phyloP scores from a whole-genome alignment of 2,329 filamentous ascomycete genomes.

The Chaetomiaceae sp. region DNA sequence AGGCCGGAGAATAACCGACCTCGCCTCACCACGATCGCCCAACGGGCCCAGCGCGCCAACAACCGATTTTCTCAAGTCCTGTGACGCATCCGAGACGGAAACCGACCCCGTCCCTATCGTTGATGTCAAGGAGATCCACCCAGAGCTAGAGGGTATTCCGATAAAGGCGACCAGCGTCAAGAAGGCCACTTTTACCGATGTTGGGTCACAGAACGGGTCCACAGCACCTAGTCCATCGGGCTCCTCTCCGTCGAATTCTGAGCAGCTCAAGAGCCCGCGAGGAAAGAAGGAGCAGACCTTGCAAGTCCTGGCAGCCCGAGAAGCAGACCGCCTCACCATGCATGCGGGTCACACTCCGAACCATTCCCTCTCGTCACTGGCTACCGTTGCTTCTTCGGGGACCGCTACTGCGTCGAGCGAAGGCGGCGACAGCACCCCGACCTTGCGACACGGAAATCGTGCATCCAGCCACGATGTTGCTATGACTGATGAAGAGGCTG shows the following conservation, averaged over 20 bases:
- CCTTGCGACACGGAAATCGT: slow-evolving; percentile 23
- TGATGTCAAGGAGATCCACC: slow-evolving; percentile 54
- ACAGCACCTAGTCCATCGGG: slow-evolving; percentile 28
- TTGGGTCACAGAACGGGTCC: slow-evolving; percentile 27
- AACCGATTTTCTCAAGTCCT: slow-evolving; percentile 13
- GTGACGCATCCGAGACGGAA: slow-evolving; percentile 23
- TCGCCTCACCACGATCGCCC: slow-evolving; percentile 13
- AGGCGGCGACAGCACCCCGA: slow-evolving; percentile 39
- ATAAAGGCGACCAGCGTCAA: slow-evolving; percentile 51
- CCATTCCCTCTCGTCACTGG: slow-evolving; percentile 51
- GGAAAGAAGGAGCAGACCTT: slow-evolving; percentile 41
- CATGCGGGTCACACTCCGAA: slow-evolving; percentile 60
- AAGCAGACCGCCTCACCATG: slow-evolving; percentile 51
- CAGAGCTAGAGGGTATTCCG: slow-evolving; percentile 55
- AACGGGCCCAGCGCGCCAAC: slow-evolving; percentile 7
- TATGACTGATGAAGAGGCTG: background rate
- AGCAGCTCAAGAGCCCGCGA: slow-evolving; percentile 25
- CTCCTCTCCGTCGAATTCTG: slow-evolving; percentile 28
- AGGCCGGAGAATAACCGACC: slow-evolving; percentile 5
- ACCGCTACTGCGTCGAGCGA: slow-evolving; percentile 36
- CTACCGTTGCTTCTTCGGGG: slow-evolving; percentile 40
- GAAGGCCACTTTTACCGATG: slow-evolving; percentile 47
- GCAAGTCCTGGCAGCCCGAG: slow-evolving; percentile 43
- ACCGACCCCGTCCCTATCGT: slow-evolving; percentile 43
- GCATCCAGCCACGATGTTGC: slow-evolving; percentile 1